These are phyloP conservation scores for Histomonas meleagridis DNA, from an alignment of 208 protist genomes.

Conservation along the genomic window DNA sequence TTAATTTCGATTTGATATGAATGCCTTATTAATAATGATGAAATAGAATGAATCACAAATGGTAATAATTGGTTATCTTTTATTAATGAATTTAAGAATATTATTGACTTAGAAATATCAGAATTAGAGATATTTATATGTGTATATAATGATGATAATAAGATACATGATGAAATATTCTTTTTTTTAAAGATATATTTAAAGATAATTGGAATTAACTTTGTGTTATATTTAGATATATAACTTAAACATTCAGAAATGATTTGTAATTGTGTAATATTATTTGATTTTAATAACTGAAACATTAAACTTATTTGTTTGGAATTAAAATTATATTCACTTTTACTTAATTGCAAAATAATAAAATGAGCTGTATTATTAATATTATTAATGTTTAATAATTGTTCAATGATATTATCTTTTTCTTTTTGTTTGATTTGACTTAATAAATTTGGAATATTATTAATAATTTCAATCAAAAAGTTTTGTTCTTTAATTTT, in stretches of 20 bases:
- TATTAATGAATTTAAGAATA: background rate
- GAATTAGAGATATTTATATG: background rate
- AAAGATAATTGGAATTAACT: background rate
- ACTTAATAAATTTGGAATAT: background rate
- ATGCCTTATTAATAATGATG: background rate
- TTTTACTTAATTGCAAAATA: background rate
- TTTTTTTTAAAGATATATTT: background rate
- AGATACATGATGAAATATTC: background rate
- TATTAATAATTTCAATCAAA: background rate
- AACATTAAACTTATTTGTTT: background rate
- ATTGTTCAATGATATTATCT: background rate
- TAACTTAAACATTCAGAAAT: background rate
- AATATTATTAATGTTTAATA: background rate
- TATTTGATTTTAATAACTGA: background rate
- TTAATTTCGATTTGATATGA: background rate
- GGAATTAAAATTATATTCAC: background rate
- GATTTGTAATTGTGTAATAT: background rate
- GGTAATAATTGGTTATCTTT: background rate
- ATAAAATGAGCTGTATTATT: background rate
- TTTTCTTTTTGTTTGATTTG: background rate
- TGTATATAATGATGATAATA: background rate
- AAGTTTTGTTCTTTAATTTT: background rate
- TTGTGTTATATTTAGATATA: background rate
- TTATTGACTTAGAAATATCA: background rate
- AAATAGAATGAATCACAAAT: background rate